These are phyloP conservation scores for Acacia crassicarpa DNA, from an alignment of 306 rosid genomes.

Conservation along the genomic window DNA sequence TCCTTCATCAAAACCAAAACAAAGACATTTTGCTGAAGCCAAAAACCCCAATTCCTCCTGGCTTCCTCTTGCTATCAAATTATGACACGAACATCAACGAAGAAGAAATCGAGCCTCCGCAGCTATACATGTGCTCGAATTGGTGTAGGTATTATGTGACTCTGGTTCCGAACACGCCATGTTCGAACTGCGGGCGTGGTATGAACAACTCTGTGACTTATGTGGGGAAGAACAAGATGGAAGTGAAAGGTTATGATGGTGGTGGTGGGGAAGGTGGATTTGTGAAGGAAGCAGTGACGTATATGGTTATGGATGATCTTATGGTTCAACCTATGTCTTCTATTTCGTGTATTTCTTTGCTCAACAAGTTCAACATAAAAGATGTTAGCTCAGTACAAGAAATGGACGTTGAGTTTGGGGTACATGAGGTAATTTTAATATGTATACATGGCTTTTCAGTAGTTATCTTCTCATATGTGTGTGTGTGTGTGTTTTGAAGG, in stretches of 20 bases:
- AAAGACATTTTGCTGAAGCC: constrained; percentile 42
- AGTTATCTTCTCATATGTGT: neutral
- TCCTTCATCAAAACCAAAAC: constrained; percentile 21
- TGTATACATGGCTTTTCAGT: neutral
- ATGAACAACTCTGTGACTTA: neutral
- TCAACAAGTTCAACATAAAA: neutral
- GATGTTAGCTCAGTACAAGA: neutral
- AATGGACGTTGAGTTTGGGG: neutral
- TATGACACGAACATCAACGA: neutral
- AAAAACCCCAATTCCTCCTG: neutral
- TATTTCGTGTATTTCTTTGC: neutral
- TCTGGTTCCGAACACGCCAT: neutral
- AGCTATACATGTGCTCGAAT: neutral
- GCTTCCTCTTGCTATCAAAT: neutral
- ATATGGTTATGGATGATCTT: neutral
- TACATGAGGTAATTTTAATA: neutral
- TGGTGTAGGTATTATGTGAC: neutral
- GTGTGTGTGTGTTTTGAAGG: too few species aligned
- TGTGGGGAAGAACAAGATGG: neutral
- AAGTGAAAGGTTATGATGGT: neutral
- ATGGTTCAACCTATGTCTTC: neutral
- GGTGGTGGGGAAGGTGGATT: neutral
- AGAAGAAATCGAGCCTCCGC: neutral
- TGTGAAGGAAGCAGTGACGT: neutral
- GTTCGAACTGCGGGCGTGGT: neutral